These are phyloP conservation scores for Penicillium glabrum DNA, from an alignment of 2,329 filamentous ascomycete genomes.

Conservation along the genomic window DNA sequence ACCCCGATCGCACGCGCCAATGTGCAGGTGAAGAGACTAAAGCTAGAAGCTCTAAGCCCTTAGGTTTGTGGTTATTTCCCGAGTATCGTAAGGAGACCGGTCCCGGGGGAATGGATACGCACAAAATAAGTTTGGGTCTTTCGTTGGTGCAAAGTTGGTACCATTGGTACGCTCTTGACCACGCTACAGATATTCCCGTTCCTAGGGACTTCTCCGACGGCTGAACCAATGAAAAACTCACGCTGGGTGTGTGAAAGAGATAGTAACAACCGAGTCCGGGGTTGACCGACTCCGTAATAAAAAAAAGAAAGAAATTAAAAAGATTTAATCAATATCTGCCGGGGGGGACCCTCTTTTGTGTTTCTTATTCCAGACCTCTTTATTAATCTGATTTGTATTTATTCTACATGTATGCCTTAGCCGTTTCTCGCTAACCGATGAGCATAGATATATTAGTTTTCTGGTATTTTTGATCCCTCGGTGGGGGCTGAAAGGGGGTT, in stretches of 20 bases:
- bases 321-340: background rate
- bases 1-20: constrained; percentile 12
- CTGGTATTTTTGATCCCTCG: background rate
- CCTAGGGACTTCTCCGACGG: background rate
- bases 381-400: background rate
- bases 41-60: background rate
- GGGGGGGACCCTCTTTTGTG: background rate
- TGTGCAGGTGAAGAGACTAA: background rate
- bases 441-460: background rate
- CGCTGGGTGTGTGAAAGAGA: background rate
- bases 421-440: background rate
- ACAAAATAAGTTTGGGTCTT: background rate
- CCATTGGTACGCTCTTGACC: background rate
- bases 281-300: too few relatives aligned
- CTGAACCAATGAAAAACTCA: background rate
- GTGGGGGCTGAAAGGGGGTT: background rate
- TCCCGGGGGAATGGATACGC: constrained; percentile 1
- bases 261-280: background rate
- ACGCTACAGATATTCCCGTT: background rate
- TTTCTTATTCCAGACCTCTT: background rate
- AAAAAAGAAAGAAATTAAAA: too few relatives aligned
- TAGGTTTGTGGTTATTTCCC: background rate
- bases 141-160: background rate
- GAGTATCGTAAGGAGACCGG: background rate
- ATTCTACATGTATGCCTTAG: background rate